These are phyloP conservation scores for Talaromyces amestolkiae DNA, from an alignment of 2,329 filamentous ascomycete genomes.

Conservation along the genomic window DNA sequence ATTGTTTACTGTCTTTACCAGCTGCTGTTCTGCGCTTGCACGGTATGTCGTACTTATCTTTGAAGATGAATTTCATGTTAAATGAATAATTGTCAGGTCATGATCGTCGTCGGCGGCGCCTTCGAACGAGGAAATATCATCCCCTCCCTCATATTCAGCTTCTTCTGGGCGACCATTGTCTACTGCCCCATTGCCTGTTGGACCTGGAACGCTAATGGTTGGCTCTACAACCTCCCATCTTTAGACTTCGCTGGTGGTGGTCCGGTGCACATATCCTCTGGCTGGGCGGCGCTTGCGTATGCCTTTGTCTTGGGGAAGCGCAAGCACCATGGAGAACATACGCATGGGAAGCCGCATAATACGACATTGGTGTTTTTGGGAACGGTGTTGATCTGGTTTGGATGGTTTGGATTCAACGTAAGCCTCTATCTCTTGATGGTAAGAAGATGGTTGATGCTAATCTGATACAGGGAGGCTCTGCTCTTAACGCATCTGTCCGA, in stretches of 20 bases:
- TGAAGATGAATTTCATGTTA: too few species aligned
- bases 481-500: conserved; percentile 53
- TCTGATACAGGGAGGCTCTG: conserved; percentile 47
- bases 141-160: conserved; percentile 66
- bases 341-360: conserved; percentile 63
- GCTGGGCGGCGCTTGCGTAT: conserved; percentile 70
- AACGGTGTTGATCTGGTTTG: conserved; percentile 51
- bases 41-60: conserved; percentile 26
- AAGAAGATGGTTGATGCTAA: neutral
- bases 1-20: conserved; percentile 67
- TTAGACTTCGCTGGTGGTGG: conserved; percentile 74
- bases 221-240: conserved; percentile 66
- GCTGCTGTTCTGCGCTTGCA: conserved; percentile 57
- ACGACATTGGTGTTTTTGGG: conserved; percentile 71
- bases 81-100: conserved; percentile 43
- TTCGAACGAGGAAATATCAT: conserved; percentile 64
- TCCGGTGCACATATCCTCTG: conserved; percentile 72
- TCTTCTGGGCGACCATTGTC: conserved; percentile 69
- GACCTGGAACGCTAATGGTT: conserved; percentile 74
- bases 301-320: conserved; percentile 71
- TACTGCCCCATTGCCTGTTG: conserved; percentile 74
- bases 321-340: conserved; percentile 52
- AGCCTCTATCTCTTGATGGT: conserved; percentile 5
- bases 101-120: conserved; percentile 64
- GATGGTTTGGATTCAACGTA: conserved; percentile 59